Evolutionary conservation across 352 stramenopile species (phyloP).

Genomic region (Phytophthora syringae): DNA sequence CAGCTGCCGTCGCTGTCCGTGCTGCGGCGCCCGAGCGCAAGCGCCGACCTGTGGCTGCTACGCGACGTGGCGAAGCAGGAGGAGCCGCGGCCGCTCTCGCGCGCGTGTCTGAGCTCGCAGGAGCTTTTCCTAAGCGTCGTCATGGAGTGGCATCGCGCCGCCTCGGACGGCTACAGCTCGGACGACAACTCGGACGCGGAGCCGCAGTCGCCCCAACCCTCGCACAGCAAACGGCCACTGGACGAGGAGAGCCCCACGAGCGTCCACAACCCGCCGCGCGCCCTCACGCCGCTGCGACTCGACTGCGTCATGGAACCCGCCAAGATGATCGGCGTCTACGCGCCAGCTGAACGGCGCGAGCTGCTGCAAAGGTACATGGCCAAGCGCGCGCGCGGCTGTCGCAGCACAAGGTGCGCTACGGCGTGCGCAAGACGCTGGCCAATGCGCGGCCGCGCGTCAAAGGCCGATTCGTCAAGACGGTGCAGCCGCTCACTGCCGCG

Average conservation of each 20-base stretch:
- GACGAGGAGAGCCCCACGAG: slow-evolving; percentile 71
- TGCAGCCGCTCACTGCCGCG: slow-evolving; percentile 75
- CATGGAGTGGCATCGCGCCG: slow-evolving; percentile 67
- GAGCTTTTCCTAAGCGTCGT: slow-evolving; percentile 87
- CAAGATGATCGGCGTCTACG: slow-evolving; percentile 80
- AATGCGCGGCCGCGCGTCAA: slow-evolving; percentile 81
- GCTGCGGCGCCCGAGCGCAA: slow-evolving; percentile 32
- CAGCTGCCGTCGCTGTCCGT: slow-evolving; percentile 28
- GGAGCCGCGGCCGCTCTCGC: slow-evolving; percentile 24
- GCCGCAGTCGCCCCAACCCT: slow-evolving; percentile 5
- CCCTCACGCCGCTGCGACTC: slow-evolving; percentile 54
- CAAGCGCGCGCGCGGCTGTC: slow-evolving; percentile 76
- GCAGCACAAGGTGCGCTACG: slow-evolving; percentile 80
- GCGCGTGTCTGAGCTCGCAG: slow-evolving; percentile 62
- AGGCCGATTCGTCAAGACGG: slow-evolving; percentile 86
- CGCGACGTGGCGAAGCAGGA: too few relatives aligned
- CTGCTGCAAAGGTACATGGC: slow-evolving; percentile 83
- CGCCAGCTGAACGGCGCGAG: slow-evolving; percentile 62
- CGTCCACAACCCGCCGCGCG: slow-evolving; percentile 52
- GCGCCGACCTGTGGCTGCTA: slow-evolving; percentile 53
- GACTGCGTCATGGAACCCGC: slow-evolving; percentile 36
- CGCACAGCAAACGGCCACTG: slow-evolving; percentile 29
- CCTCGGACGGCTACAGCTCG: slow-evolving; percentile 23
- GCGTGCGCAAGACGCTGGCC: slow-evolving; percentile 81
- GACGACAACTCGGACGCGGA: slow-evolving; percentile 45